Conservation (phyloP, 345 rosid genomes). For the Rubroshorea leprosula region DNA sequence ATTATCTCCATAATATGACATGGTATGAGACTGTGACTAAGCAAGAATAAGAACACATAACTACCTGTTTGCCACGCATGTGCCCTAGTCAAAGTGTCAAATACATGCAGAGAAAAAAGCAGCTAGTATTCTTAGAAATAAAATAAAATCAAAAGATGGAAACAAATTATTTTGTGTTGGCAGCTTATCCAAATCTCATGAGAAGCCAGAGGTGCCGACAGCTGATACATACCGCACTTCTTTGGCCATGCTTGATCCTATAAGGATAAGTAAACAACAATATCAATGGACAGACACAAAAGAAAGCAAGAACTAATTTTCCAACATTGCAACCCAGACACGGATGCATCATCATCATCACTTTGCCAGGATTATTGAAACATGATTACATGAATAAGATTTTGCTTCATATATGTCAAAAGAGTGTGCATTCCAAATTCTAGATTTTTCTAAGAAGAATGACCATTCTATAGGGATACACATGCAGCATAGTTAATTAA, state of each 20-base stretch:
- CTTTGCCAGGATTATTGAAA: not conserved
- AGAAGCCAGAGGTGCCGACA: slow-evolving; percentile 4
- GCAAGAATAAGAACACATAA: slow-evolving; percentile 5
- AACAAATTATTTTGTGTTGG: not conserved
- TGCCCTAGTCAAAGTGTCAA: slow-evolving; percentile 29
- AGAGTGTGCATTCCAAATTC: no score
- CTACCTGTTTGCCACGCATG: slow-evolving; percentile 55
- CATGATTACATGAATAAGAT: no score
- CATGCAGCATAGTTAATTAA: not conserved
- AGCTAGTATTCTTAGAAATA: not conserved
- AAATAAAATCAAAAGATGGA: not conserved
- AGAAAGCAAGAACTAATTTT: not conserved
- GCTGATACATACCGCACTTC: slow-evolving; percentile 42
- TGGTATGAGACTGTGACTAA: not conserved
- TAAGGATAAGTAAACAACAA: slow-evolving; percentile 6
- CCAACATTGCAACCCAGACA: not conserved
- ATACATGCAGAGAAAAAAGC: not conserved
- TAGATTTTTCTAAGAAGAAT: no score
- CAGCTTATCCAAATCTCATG: slow-evolving; percentile 1
- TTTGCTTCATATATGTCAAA: no score
- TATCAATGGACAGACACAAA: not conserved
- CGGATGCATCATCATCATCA: no score
- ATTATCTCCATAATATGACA: not conserved
- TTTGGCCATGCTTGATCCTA: slow-evolving; percentile 65
- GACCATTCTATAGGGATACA: no score